Conservation (phyloP, 78 protist genomes). For the Speleostelium caveatum region DNA sequence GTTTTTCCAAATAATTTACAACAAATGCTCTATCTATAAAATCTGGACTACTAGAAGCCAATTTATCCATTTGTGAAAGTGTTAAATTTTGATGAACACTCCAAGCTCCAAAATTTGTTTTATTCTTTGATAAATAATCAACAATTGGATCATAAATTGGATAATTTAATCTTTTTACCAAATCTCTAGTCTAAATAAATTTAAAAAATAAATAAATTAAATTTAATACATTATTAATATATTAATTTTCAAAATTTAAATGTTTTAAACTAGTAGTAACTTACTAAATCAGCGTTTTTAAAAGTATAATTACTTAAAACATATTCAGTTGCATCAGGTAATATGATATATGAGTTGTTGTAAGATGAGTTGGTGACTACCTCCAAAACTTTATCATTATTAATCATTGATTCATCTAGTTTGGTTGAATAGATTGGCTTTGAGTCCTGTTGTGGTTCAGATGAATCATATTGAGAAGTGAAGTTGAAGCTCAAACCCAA, state of each 20-base stretch:
- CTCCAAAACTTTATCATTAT: too few relatives aligned
- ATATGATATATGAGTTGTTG: too few relatives aligned
- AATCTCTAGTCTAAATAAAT: too few relatives aligned
- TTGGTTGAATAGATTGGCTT: too few relatives aligned
- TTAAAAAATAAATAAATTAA: too few relatives aligned
- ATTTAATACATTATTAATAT: neutral
- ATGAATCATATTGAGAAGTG: too few relatives aligned
- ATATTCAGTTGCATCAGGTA: neutral
- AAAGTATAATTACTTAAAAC: neutral
- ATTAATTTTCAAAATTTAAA: too few relatives aligned
- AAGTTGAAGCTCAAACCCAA: neutral
- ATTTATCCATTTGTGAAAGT: conserved; percentile 43
- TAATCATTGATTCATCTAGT: too few relatives aligned
- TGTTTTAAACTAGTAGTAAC: too few relatives aligned
- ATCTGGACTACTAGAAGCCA: neutral
- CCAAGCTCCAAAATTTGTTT: neutral
- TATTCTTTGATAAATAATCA: neutral
- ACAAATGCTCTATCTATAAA: conserved; percentile 4
- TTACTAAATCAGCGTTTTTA: too few relatives aligned
- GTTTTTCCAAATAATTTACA: conserved; percentile 3
- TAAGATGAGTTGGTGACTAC: too few relatives aligned
- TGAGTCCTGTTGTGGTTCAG: too few relatives aligned
- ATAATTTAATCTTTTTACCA: neutral
- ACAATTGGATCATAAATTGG: conserved; percentile 15
- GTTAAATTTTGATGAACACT: conserved; percentile 7